Percentiles rank a stretch among this genome's conserved stretches.
phyloP scores from a whole-genome alignment of 306 rosid species.

The Dicorynia guianensis region DNA sequence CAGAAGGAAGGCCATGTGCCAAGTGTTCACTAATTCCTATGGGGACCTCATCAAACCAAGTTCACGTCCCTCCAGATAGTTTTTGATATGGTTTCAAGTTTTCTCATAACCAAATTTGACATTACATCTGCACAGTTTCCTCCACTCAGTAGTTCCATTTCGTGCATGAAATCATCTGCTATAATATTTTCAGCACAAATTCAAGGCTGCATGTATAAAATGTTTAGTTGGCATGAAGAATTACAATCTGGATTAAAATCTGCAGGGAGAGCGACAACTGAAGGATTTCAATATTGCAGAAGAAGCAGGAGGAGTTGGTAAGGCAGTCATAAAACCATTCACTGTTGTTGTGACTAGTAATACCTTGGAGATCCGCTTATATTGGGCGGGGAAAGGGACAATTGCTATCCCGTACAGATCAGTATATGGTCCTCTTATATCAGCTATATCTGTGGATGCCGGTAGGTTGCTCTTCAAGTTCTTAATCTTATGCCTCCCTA shows the following conservation, averaged over 20 bases:
- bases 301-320: constrained; percentile 50
- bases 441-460: constrained; percentile 62
- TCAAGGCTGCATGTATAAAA: background rate
- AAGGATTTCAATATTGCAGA: constrained; percentile 67
- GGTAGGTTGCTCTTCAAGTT: constrained; percentile 41
- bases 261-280: constrained; percentile 47
- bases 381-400: constrained; percentile 79
- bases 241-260: constrained; percentile 3
- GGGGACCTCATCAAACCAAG: background rate
- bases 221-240: constrained; percentile 2
- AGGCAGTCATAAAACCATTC: constrained; percentile 10
- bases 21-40: background rate
- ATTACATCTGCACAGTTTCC: background rate
- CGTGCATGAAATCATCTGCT: background rate
- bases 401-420: constrained; percentile 50
- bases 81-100: background rate
- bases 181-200: background rate
- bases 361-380: constrained; percentile 62
- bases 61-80: background rate
- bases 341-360: constrained; percentile 37
- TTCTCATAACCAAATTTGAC: background rate
- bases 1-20: background rate
- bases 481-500: background rate
- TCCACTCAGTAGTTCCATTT: background rate
- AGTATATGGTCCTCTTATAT: constrained; percentile 75